Evolutionary conservation across 2,329 filamentous ascomycete genomes (phyloP), one percentile per base, ranked within the genome.

Genomic region (Trichoderma lentiforme): DNA sequence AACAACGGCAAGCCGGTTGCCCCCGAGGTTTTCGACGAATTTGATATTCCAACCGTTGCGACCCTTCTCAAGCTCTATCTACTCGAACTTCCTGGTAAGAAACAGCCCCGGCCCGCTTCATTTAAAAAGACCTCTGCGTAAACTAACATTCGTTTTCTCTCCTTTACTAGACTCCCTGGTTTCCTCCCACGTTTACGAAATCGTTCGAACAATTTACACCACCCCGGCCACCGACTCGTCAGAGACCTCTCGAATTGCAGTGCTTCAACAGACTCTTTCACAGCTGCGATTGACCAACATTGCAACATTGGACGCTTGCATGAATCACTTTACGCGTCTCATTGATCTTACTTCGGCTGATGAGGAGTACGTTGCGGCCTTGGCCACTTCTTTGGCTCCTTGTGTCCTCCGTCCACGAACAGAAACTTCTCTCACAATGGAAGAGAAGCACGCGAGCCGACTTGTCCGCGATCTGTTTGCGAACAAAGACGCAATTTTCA

Each of bases 161-260:
- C 39, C 26, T 18, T 30, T 67, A n/a, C 11, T 76, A 96, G 96
- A 99, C 82, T 98, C 96, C n/a, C 88, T 99, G 74, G 95, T 99
- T 73, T 98, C 96, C 71, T 97, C 94, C 53, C 95, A 98, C 80
- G 94, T 99, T 72, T 99, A 99, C 81, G 97, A 99, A 84, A 98
- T 99, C 79, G 91, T 99, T 80, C 95, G 97, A 83, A 98, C 94
- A 2, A 97, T 99, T 75, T 99, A 99, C 84, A 91, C 90, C 61
- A 94, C 93, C 15, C 91, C 94, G 14, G 87, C 92, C 61, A 88
- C 92, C 56, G 93, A 97, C 71, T 88, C 89, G 18, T 90, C 91
- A 4, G 93, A 97, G 76, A 87, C 90, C 66, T 91, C 93, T 14
- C 92, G 96, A 68, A 88, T 99, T 74, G 92, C 94, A 70, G 94